phyloP scores from a whole-genome alignment of 345 rosid species.

The Linum trigynum region DNA sequence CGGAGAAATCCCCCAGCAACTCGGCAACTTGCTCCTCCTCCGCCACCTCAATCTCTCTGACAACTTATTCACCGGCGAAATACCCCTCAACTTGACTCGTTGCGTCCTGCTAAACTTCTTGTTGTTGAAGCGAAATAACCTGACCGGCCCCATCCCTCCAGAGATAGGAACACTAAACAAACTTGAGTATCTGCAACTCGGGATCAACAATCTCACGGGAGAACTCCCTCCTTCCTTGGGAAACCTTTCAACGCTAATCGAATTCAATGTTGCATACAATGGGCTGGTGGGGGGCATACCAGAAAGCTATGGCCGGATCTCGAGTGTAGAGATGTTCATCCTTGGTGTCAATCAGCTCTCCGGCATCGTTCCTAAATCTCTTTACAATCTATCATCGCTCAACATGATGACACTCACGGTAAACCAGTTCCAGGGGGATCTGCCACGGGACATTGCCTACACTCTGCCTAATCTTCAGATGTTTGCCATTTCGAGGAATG shows the following conservation, averaged over 20 bases:
- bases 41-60: constrained; percentile 3
- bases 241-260: constrained; percentile 5
- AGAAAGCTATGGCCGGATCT: constrained; percentile 1
- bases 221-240: constrained; percentile 12
- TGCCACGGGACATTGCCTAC: constrained; percentile 6
- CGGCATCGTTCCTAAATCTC: constrained; percentile 3
- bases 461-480: constrained; percentile 5
- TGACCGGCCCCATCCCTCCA: constrained; percentile 9
- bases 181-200: not conserved
- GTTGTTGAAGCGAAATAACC: not conserved
- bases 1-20: constrained; percentile 9
- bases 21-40: constrained; percentile 11
- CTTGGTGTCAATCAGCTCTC: constrained; percentile 1
- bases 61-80: constrained; percentile 11
- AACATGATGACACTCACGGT: not conserved
- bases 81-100: constrained; percentile 8
- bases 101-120: constrained; percentile 7
- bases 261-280: not conserved
- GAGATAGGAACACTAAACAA: constrained; percentile 8
- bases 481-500: constrained; percentile 11
- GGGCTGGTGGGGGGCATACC: constrained; percentile 5
- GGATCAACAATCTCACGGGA: constrained; percentile 9
- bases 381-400: constrained; percentile 12
- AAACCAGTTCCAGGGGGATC: constrained; percentile 9
- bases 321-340: not conserved